Base-by-base conservation (phyloP, 140 eudicot species). In the Ambrosia hybrid region DNA sequence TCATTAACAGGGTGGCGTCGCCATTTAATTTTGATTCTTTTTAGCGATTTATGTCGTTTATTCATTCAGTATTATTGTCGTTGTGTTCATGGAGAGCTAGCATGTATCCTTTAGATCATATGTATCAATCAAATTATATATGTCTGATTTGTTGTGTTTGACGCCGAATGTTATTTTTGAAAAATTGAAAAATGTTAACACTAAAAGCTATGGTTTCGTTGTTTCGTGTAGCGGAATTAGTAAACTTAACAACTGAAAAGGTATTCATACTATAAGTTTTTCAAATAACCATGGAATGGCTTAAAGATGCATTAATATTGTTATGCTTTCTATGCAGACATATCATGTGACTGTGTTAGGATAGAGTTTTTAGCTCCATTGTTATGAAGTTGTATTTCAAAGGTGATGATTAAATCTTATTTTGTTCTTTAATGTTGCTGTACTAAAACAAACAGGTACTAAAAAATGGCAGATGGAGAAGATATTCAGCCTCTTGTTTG, bases 381-480 rank as follows among this genome's bases (percentile, higher is more conserved):
- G 12, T 5, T 4, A 10, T 34, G 48, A 61, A 61, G 7, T 12
- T 12, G 36, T 61, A 5, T 34, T 34, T 61, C 11, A 12, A 13
- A 11, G 21, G 67, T 36, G 48, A 34, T 61, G 67, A 37, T 62
- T 62, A 62, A 62, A 3, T 13, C 49, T 62, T 62, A 62, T 13
- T 13, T 37, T 62, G 5, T 13, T 62, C 30, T 61, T 12, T n/a
- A 61, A 36, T 34, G 48, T 61, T 61, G 43, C 21, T 12, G 12
- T 36, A 5, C 36, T 61, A 1, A 61, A 61, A 61, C 26, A 12
- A 39, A 38, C 51, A 78, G 82, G 58, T 72, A 17, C 77, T 73
- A 69, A 11, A 82, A 78, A 53, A 77, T 82, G 86, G 83, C 83
- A 30, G 79, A 81, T 2, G 85, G 85, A 57, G 85, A 76, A 74